phyloP scores from a whole-genome alignment of 164 flowering plant genomes.

The Aristolochia californica region DNA sequence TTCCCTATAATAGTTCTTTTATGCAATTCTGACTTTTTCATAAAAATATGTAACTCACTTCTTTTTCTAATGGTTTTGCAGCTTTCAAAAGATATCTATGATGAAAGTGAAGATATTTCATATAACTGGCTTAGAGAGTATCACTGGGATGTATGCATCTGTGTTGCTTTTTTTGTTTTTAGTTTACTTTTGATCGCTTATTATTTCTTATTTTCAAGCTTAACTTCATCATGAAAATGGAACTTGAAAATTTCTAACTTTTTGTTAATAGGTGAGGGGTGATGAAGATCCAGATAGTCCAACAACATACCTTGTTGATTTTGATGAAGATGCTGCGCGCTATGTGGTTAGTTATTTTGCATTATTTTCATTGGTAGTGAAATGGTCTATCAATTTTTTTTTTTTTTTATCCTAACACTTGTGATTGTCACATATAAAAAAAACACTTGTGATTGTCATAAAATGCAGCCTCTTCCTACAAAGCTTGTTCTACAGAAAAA shows the following conservation, averaged over 20 bases:
- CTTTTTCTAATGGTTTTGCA: constrained; percentile 14
- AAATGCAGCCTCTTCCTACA: constrained; percentile 83
- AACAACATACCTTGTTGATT: constrained; percentile 62
- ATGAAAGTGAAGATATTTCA: constrained; percentile 68
- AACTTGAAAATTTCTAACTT: background rate
- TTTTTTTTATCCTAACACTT: background rate
- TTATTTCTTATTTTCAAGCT: constrained; percentile 5
- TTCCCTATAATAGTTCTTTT: background rate
- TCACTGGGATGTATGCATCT: constrained; percentile 83
- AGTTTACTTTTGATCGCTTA: background rate
- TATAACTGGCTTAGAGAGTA: constrained; percentile 91
- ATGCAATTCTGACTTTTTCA: too few relatives aligned
- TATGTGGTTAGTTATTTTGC: constrained; percentile 29
- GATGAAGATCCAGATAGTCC: constrained; percentile 72
- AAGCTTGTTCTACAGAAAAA: constrained; percentile 71
- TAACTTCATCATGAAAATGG: background rate
- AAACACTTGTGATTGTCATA: background rate
- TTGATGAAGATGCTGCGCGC: constrained; percentile 74
- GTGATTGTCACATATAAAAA: background rate
- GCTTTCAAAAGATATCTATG: constrained; percentile 73
- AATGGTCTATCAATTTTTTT: background rate
- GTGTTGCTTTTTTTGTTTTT: background rate
- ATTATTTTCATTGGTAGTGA: background rate
- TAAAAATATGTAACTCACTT: too few relatives aligned
- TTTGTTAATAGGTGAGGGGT: constrained; percentile 58